Evolutionary conservation across 2,329 filamentous ascomycete genomes (phyloP).

Genomic region (Tympanopsis confertula): DNA sequence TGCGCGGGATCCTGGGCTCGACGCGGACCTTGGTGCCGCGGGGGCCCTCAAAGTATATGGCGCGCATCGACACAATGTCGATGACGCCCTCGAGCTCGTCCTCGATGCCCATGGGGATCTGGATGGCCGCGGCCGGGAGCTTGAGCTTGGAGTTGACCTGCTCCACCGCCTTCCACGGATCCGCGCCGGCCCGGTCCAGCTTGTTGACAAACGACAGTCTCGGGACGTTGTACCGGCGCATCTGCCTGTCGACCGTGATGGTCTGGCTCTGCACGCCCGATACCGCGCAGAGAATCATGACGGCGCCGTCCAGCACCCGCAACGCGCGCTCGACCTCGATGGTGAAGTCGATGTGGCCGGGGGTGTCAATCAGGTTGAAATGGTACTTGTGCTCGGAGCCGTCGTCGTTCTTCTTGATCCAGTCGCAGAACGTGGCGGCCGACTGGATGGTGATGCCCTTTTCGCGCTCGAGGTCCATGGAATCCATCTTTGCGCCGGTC

Average conservation of each 20-base stretch:
- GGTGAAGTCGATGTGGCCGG: slow-evolving; percentile 97
- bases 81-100: slow-evolving; percentile 88
- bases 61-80: slow-evolving; percentile 82
- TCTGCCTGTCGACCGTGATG: slow-evolving; percentile 94
- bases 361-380: slow-evolving; percentile 96
- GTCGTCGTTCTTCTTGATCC: slow-evolving; percentile 68
- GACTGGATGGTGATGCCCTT: slow-evolving; percentile 99
- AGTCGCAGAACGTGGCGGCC: slow-evolving; percentile 94
- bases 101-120: slow-evolving; percentile 87
- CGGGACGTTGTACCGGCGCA: slow-evolving; percentile 95
- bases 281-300: slow-evolving; percentile 97
- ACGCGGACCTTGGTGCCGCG: slow-evolving; percentile 68
- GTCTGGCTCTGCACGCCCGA: slow-evolving; percentile 96
- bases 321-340: slow-evolving; percentile 95
- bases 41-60: slow-evolving; percentile 81
- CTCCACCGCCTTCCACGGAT: slow-evolving; percentile 93
- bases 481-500: slow-evolving; percentile 98
- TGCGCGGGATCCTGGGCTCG: slow-evolving; percentile 69
- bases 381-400: slow-evolving; percentile 85
- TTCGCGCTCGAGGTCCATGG: slow-evolving; percentile 95
- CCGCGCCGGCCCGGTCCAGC: slow-evolving; percentile 98
- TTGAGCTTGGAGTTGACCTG: slow-evolving; percentile 96
- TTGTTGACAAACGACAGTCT: slow-evolving; percentile 97
- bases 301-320: slow-evolving; percentile 86
- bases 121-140: slow-evolving; percentile 85